These are phyloP conservation scores for Picea sitchensis DNA, from an alignment of 75 land plant species.

Conservation along the genomic window DNA sequence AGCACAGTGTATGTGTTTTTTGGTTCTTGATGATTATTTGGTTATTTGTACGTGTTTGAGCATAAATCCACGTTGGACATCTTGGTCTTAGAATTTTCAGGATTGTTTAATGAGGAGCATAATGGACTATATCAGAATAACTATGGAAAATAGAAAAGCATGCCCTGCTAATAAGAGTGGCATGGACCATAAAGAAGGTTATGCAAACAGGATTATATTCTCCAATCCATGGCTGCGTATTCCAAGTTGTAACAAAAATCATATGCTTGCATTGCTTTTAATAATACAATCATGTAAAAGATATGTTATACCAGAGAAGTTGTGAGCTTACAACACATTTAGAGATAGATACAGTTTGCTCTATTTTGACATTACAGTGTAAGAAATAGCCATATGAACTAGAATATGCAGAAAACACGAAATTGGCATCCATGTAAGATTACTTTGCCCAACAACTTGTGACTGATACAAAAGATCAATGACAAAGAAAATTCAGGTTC, in stretches of 20 bases:
- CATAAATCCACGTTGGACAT: too few species aligned
- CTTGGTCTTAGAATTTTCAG: too few species aligned
- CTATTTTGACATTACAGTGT: not conserved
- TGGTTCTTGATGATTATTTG: too few species aligned
- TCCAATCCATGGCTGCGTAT: not conserved
- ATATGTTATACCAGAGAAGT: not conserved
- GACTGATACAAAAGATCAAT: not conserved
- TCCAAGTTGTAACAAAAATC: not conserved
- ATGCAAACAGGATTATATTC: not conserved
- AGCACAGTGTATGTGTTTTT: too few species aligned
- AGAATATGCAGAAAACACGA: too few species aligned
- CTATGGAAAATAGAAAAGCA: not conserved
- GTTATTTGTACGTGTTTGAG: too few species aligned
- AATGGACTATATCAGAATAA: not conserved
- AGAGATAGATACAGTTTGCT: not conserved
- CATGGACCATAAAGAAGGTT: not conserved
- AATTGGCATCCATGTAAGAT: not conserved
- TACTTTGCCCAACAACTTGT: not conserved
- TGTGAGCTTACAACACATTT: not conserved
- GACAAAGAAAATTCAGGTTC: not conserved
- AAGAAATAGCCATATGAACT: not conserved
- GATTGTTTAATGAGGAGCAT: not conserved
- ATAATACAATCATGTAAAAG: not conserved
- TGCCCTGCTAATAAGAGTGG: too few species aligned
- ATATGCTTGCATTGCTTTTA: not conserved